Percentiles rank a stretch among this genome's conserved stretches.
These are phyloP conservation scores for Bigelowiella natans DNA, from an alignment of 78 protist genomes.

Conservation along the genomic window DNA sequence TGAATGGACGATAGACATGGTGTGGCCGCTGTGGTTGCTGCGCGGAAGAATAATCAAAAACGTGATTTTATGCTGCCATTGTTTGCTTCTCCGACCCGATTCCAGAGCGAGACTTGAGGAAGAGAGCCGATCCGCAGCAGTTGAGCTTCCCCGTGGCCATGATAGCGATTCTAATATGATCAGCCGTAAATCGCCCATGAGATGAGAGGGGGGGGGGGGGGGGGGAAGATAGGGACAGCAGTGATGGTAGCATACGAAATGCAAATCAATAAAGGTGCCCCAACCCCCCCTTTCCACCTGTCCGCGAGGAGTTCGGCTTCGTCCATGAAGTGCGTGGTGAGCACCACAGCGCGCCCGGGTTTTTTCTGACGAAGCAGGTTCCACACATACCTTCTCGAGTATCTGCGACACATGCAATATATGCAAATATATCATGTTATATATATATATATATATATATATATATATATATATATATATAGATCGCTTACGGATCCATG, in stretches of 20 bases:
- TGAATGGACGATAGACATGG: no score
- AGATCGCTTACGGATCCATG: constrained; percentile 31
- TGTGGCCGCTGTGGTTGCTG: no score
- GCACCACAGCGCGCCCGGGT: constrained; percentile 11
- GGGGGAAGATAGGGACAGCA: no score
- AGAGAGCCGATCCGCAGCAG: constrained; percentile 20
- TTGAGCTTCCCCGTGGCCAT: background rate
- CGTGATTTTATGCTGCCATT: no score
- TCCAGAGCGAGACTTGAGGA: constrained; percentile 10
- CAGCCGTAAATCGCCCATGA: no score
- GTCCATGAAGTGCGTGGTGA: constrained; percentile 39
- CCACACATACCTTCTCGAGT: background rate
- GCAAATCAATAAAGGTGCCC: no score
- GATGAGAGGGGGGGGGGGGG: no score
- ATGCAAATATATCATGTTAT: background rate
- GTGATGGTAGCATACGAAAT: no score
- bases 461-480: background rate
- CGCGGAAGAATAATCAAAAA: no score
- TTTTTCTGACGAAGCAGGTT: background rate
- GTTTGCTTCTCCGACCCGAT: no score
- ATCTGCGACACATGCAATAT: background rate
- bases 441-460: background rate
- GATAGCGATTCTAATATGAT: constrained; percentile 5
- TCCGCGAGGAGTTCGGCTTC: constrained; percentile 32
- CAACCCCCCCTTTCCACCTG: no score